Base-by-base conservation (phyloP, 768 basidiomycete species). In the Suillus sp. region DNA sequence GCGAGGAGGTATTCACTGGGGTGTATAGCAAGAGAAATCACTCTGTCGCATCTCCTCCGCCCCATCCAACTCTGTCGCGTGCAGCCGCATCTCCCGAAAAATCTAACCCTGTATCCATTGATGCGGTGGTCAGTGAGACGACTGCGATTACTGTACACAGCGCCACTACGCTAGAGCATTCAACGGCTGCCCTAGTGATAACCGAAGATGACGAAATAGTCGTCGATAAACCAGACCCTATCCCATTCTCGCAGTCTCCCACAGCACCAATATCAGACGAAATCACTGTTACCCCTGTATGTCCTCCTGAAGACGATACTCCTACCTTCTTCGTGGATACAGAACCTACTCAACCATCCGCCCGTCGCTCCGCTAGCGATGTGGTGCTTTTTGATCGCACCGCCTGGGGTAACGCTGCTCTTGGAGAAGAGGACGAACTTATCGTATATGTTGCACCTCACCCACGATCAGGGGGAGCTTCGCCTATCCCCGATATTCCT, bases 371-470 rank as follows among this genome's bases (percentile, higher is more conserved):
- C 27, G 42, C 64, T 16, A 73, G 66, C 22, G 72, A 76, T 2
- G 55, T 61, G 47, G 71, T 73, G 35, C 69, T 69, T 25, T 57
- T 70, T 45, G 69, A 74, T 61, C 64, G 69, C 13, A 37, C 63
- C 42, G 1, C 64, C 67, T 30, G 74, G 69, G 1, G 8, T 25
- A 43, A 40, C 1, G 57, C 66, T 43, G 54, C 67, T n/a, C 67
- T 70, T 2, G 80, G 79, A 34, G 75, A 72, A 11, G 86, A 86
- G 35, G 88, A 90, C 22, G 91, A 93, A 62, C 70, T 84, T 4
- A 92, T 93, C 61, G 90, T 93, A 11, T 92, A 92, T 69, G 87
- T 86, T 30, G 90, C 90, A 0, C 91, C 91, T 0, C 84, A 90
- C 69, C 91, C 90, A 5, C 84, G 88, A 1, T 68, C 68, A 3